These are phyloP conservation scores for Vitis labrusca DNA, from an alignment of 164 flowering plant species.

Conservation along the genomic window DNA sequence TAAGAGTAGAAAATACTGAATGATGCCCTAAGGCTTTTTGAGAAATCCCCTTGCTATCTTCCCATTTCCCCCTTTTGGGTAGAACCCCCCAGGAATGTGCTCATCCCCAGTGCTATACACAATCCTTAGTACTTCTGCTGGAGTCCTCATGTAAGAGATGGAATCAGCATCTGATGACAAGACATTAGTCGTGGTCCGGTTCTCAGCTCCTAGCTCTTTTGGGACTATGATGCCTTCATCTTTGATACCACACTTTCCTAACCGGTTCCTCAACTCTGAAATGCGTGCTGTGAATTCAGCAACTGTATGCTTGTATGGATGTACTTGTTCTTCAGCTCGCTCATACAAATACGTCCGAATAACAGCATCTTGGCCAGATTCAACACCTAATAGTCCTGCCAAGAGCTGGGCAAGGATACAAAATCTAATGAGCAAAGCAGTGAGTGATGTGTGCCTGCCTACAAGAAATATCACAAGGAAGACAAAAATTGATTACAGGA, in stretches of 20 bases:
- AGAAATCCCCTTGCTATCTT: constrained; percentile 40
- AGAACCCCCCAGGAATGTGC: constrained; percentile 49
- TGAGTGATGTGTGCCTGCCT: no score
- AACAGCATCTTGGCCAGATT: constrained; percentile 72
- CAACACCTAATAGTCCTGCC: constrained; percentile 63
- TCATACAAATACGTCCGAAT: constrained; percentile 49
- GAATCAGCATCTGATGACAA: constrained; percentile 38
- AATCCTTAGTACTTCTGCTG: constrained; percentile 51
- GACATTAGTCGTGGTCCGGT: constrained; percentile 34
- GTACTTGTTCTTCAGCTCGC: constrained; percentile 27
- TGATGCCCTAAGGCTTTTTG: no score
- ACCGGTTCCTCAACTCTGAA: constrained; percentile 42
- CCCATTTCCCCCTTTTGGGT: constrained; percentile 52
- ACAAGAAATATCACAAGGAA: no score
- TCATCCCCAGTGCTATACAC: constrained; percentile 53
- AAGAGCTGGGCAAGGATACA: constrained; percentile 31
- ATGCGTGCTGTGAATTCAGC: constrained; percentile 47
- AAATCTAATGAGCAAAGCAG: no score
- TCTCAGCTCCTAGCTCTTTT: constrained; percentile 46
- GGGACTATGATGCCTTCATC: constrained; percentile 68
- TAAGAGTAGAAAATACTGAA: no score
- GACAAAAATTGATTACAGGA: not conserved
- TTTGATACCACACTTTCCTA: constrained; percentile 48
- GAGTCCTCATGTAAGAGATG: constrained; percentile 43
- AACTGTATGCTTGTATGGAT: constrained; percentile 48